Conservation (phyloP, 192 early-diverging fungal species). For the Mortierella antarctica region DNA sequence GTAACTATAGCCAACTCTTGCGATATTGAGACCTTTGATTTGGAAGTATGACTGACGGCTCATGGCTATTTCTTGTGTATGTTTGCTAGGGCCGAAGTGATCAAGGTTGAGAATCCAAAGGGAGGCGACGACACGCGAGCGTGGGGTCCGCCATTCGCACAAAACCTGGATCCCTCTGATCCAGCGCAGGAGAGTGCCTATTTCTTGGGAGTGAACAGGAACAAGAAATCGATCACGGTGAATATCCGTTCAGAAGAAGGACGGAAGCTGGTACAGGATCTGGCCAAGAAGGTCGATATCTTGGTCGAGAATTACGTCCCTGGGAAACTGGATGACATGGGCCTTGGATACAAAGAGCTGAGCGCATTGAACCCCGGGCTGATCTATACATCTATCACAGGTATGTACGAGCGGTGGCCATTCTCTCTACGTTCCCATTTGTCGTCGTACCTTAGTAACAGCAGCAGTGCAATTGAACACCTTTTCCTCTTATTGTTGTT, state of each 20-base stretch:
- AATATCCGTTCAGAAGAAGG: constrained; percentile 83
- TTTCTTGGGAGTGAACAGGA: constrained; percentile 92
- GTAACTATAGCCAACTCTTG: constrained; percentile 31
- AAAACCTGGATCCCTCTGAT: constrained; percentile 39
- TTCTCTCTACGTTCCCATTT: background rate
- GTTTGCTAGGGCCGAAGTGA: constrained; percentile 76
- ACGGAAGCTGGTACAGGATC: constrained; percentile 67
- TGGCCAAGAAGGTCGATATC: constrained; percentile 79
- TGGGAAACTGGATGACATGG: constrained; percentile 82
- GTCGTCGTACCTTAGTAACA: too few relatives aligned
- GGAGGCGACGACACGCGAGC: constrained; percentile 89
- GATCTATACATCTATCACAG: constrained; percentile 87
- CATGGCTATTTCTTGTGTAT: too few relatives aligned
- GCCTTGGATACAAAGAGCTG: constrained; percentile 81
- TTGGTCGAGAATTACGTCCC: constrained; percentile 95
- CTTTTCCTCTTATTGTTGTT: background rate
- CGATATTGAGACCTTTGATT: too few relatives aligned
- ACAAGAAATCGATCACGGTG: constrained; percentile 91
- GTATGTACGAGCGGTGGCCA: too few relatives aligned
- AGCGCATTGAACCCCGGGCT: constrained; percentile 75
- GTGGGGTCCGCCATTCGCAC: constrained; percentile 81
- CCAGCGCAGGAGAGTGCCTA: constrained; percentile 80
- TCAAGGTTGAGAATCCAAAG: constrained; percentile 89
- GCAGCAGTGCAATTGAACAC: too few relatives aligned
- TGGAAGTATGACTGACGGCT: too few relatives aligned